Evolutionary conservation across 352 stramenopile genomes (phyloP), one percentile per base, ranked within the genome.

Genomic region (Phytophthora melonis): DNA sequence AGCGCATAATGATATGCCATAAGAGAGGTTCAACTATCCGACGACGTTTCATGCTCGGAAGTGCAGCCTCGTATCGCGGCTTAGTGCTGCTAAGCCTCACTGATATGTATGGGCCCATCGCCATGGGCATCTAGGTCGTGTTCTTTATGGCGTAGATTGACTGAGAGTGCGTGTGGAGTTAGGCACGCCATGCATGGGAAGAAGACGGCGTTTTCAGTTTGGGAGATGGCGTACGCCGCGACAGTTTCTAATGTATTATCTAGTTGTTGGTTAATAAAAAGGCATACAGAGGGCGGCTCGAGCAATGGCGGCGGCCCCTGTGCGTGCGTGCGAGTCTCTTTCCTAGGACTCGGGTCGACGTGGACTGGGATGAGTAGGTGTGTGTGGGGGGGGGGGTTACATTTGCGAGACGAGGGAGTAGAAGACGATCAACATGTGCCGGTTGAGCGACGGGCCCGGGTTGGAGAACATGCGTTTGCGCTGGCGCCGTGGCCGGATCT

Each of bases 341-440:
- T 23, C 54, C 36, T 52, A 18, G 49, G 52, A 14, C 32, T 57
- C n/a, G 30, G 25, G 27, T 52, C 47, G 41, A 68, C 52, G 68
- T 52, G 54, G 32, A 58, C 11, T 21, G 14, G 14, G 14, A 19
- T 21, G 41, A 8, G 39, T 45, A n/a, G 18, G 18, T n/a, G n/a
- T n/a, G n/a, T n/a, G n/a, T 30, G 30, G 13, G 16, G 55, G 56
- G 32, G 41, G 56, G 32, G 41, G 39, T 82, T 78, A 84, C 74
- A 85, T 87, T 75, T 90, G 76, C 25, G 81, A 81, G 66, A 92
- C 80, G 70, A 92, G 75, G 72, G 93, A 94, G 81, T 93, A 94
- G 66, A 91, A 90, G 54, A 94, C 83, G 49, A 93, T 75, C 70
- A 94, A 79, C 79, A 93, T 89, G 68, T 93, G 68, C 52, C 92